These are phyloP conservation scores for Fagopyrum tataricum DNA, from an alignment of 148 eudicot species.

Conservation along the genomic window DNA sequence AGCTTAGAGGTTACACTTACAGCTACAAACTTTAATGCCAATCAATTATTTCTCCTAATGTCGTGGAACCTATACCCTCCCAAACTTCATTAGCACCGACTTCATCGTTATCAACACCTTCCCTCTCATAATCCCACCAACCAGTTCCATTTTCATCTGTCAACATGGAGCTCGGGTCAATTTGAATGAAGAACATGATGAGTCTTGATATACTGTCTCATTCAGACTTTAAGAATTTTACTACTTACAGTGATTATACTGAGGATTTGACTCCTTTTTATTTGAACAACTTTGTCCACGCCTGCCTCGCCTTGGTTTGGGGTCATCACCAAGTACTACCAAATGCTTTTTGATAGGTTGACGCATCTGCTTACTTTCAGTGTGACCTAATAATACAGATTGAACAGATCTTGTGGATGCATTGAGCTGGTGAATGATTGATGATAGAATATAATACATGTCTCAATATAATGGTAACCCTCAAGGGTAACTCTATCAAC, in stretches of 20 bases:
- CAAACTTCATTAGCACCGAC: conserved; percentile 70
- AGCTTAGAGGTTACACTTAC: not conserved
- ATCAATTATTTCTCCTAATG: conserved; percentile 66
- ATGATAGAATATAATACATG: too few species aligned
- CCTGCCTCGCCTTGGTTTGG: conserved; percentile 28
- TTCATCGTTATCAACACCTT: conserved; percentile 81
- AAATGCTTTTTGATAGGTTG: conserved; percentile 29
- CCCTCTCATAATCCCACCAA: conserved; percentile 87
- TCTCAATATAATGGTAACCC: too few species aligned
- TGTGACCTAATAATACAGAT: conserved; percentile 7
- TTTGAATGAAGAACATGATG: not conserved
- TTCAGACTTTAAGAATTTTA: not conserved
- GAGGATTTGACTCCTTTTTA: conserved; percentile 35
- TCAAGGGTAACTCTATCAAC: not conserved
- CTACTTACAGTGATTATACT: conserved; percentile 70
- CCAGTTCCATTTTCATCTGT: conserved; percentile 90
- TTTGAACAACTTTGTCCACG: conserved; percentile 11
- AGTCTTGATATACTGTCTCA: not conserved
- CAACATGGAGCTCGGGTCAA: not conserved
- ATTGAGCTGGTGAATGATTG: not conserved
- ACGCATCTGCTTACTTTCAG: conserved; percentile 21
- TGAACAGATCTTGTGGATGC: not conserved
- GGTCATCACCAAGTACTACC: conserved; percentile 71
- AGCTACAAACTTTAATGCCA: conserved; percentile 39
- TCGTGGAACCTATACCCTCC: conserved; percentile 83